These are phyloP conservation scores for Trichoderma lentiforme DNA, from an alignment of 2,329 filamentous ascomycete species.

Conservation along the genomic window DNA sequence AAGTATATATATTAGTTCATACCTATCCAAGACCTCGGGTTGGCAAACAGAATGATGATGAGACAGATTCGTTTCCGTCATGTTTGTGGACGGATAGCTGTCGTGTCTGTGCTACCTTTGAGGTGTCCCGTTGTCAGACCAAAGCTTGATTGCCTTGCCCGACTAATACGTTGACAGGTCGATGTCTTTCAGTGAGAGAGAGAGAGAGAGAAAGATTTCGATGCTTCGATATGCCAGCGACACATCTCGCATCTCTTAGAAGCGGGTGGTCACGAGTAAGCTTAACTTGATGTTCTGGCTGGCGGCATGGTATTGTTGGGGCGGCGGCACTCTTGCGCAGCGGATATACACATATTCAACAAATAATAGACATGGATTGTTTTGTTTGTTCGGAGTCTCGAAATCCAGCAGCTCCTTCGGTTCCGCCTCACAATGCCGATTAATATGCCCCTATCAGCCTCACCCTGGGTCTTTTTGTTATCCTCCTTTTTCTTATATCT, in stretches of 20 bases:
- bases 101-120: not conserved
- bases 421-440: not conserved
- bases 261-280: not conserved
- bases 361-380: not conserved
- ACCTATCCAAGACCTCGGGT: not conserved
- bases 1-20: not conserved
- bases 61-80: not conserved
- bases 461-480: not conserved
- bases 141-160: not conserved
- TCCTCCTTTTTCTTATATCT: too few relatives aligned
- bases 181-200: not conserved
- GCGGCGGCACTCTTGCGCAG: not conserved
- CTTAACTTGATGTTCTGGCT: not conserved
- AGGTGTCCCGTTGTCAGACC: not conserved
- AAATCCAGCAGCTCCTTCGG: not conserved
- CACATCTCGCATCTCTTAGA: not conserved
- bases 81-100: slow-evolving; percentile 2
- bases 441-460: not conserved
- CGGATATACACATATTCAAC: not conserved
- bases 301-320: not conserved
- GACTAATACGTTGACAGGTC: not conserved
- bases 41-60: not conserved
- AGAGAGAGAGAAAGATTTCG: not conserved
- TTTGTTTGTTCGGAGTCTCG: not conserved
- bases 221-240: not conserved